phyloP scores from a whole-genome alignment of 2,329 filamentous ascomycete species.

The Aspergillus tamarii region DNA sequence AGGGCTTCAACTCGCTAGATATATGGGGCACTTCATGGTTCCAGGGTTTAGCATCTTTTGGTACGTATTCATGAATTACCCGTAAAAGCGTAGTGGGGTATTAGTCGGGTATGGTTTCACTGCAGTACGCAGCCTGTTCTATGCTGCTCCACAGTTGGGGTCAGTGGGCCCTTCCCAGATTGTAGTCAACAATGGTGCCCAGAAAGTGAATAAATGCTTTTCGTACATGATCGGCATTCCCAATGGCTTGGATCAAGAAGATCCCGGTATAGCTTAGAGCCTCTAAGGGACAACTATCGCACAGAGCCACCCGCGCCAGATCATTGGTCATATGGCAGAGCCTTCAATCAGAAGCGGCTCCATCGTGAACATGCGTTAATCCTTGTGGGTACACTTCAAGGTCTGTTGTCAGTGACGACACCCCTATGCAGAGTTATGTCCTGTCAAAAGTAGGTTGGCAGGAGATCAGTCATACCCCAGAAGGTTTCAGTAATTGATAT shows the following conservation, averaged over 20 bases:
- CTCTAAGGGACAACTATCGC: background rate
- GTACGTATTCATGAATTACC: background rate
- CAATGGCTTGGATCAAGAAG: background rate
- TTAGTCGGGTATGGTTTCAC: background rate
- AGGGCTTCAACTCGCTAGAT: slow-evolving; percentile 2
- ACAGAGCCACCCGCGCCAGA: background rate
- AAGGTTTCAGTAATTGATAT: background rate
- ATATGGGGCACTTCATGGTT: slow-evolving; percentile 8
- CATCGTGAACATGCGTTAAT: background rate
- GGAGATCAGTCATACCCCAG: background rate
- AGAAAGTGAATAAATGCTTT: background rate
- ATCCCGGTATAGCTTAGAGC: background rate
- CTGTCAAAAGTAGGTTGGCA: background rate
- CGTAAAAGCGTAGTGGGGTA: background rate
- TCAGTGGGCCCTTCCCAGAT: background rate
- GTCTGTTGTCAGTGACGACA: background rate
- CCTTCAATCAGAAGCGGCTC: no score
- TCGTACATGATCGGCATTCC: slow-evolving; percentile 1
- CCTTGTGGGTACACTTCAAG: background rate
- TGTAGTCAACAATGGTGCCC: background rate
- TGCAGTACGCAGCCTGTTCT: background rate
- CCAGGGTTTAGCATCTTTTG: background rate
- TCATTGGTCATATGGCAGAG: background rate
- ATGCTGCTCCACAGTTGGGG: background rate
- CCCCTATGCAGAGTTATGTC: background rate